These are phyloP conservation scores for Alternaria conjuncta DNA, from an alignment of 2,329 filamentous ascomycete species.

Conservation along the genomic window DNA sequence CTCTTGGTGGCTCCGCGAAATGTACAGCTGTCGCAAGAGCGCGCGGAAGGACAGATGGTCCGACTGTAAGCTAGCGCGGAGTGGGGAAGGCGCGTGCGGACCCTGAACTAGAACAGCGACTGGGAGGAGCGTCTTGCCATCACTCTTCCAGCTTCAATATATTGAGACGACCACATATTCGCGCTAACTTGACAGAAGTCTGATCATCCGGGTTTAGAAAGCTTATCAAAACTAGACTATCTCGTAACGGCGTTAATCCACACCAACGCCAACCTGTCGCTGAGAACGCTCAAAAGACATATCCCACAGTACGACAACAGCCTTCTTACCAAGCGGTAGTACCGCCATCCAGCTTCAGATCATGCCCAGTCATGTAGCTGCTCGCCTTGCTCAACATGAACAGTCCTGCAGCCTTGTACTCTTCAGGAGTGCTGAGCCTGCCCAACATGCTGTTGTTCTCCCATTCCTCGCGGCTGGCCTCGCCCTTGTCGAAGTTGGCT, in stretches of 20 bases:
- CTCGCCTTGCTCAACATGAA: conserved; percentile 46
- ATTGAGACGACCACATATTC: neutral
- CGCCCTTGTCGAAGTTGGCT: conserved; percentile 72
- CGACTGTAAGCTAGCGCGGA: conserved; percentile 23
- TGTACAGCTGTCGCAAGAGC: conserved; percentile 30
- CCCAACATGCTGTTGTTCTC: conserved; percentile 82
- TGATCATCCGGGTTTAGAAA: neutral
- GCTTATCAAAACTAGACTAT: neutral
- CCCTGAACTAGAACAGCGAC: conserved; percentile 11
- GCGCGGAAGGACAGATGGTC: conserved; percentile 44
- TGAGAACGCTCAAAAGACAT: conserved; percentile 1
- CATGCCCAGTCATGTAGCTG: conserved; percentile 47
- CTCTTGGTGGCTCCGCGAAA: conserved; percentile 27
- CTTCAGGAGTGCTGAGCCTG: conserved; percentile 40
- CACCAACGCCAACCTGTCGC: neutral
- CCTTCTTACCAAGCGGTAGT: conserved; percentile 39
- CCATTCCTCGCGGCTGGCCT: conserved; percentile 71
- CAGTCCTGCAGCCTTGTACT: conserved; percentile 43
- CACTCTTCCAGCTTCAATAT: neutral
- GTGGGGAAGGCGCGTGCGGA: conserved; percentile 16
- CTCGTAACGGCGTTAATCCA: neutral
- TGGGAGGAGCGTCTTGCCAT: neutral
- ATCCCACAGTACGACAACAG: neutral
- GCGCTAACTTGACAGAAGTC: neutral
- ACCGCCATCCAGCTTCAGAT: conserved; percentile 45